Base-by-base conservation (phyloP, 148 eudicot species). In the Beta vulgaris region DNA sequence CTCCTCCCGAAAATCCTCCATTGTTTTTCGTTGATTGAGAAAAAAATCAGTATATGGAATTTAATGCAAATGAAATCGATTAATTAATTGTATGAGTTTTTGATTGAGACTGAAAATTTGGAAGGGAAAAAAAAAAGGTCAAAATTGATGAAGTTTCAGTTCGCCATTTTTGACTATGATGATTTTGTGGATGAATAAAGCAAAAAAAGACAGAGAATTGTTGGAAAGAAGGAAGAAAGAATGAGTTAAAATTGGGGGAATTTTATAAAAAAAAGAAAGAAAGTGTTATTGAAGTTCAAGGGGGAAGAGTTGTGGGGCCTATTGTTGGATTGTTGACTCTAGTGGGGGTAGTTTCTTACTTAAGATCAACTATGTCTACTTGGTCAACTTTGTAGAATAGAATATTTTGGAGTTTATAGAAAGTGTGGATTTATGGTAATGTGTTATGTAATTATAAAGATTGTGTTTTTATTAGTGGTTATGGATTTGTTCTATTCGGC, bases 1-100 rank as follows among this genome's bases (percentile, higher is more conserved):
- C 10, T 76, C 76, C 2, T 53, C 78, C 25, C 19, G 32, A 57
- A 69, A 67, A 34, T 76, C 80, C 29, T 74, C 74, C 77, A 58
- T 69, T 37, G 29, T 70, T 66, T 16, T 39, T 4, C 23, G 10
- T 1, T 34, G 23, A 32, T 62, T 19, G 36, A 59, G 14, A 29
- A 15, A 59, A 59, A 23, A 55, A 7, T 2, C 26, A 4, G n/a
- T n/a, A n/a, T n/a, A 26, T 16, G 8, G 4, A 61, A 34, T 13
- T 39, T 3, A 37, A 39, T 23, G 3, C 48, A 66, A 4, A 26
- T 19, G 69, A 39, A 65, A 32, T 19, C 25, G 43, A 12, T 64
- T 36, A 64, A 64, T 36, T 34, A 16, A 37, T n/a, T n/a, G n/a
- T n/a, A n/a, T n/a, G n/a, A n/a, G n/a, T n/a, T n/a, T n/a, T n/a